Evolutionary conservation across 2,329 filamentous ascomycete species (phyloP).

Genomic region (Leptographium galeiforme): DNA sequence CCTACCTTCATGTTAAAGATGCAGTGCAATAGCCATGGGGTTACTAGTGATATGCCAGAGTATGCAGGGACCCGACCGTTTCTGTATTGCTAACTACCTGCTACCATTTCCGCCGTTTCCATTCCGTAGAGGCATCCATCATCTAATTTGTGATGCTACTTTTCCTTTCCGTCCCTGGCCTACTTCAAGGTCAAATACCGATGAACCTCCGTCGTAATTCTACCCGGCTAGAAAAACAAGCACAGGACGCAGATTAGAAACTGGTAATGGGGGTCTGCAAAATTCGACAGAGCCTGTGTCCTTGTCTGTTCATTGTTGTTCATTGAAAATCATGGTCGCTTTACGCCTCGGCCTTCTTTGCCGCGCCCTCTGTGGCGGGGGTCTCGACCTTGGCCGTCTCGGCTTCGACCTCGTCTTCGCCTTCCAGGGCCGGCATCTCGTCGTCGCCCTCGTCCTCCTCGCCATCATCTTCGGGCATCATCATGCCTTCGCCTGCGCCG

Average conservation of each 20-base stretch:
- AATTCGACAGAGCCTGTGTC: background rate
- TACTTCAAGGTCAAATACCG: background rate
- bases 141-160: background rate
- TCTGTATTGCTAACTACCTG: no score
- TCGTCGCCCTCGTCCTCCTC: conserved; percentile 55
- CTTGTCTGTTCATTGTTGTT: background rate
- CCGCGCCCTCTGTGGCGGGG: conserved; percentile 10
- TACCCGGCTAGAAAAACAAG: background rate
- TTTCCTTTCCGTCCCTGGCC: background rate
- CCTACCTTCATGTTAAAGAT: background rate
- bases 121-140: background rate
- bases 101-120: background rate
- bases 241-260: background rate
- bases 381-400: conserved; percentile 16
- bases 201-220: background rate
- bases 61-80: no score
- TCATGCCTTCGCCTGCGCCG: conserved; percentile 24
- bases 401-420: conserved; percentile 27
- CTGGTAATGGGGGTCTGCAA: background rate
- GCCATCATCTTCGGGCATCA: conserved; percentile 25
- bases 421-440: conserved; percentile 75
- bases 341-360: background rate
- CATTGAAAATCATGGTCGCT: background rate
- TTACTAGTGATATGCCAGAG: no score
- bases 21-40: no score